Base-by-base conservation (phyloP, 805 yeast species). In the Candida nitratophila region DNA sequence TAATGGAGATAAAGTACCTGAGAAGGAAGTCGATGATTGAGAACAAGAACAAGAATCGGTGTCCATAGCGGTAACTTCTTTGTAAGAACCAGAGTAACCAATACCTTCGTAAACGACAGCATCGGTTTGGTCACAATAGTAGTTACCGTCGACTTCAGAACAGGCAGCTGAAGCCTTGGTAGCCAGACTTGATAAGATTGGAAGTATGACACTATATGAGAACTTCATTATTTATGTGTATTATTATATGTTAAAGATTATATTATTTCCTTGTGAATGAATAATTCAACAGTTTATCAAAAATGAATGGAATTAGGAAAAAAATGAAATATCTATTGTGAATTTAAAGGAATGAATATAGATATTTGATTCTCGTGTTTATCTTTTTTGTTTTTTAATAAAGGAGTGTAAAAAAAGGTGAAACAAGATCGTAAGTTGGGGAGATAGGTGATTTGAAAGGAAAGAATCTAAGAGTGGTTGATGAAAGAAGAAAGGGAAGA, bases 21-120 rank as follows among this genome's bases (percentile, higher is more conserved):
- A 71, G 72, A 88, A 84, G 9, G 81, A 58, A 34, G 56, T 52
- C 20, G 79, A 45, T 41, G 69, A 55, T 50, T 79, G 81, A n/a
- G 83, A 57, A 72, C 97, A 90, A 31, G 70, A 45, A 62, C 97
- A 89, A 12, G 82, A 56, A 47, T 66, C 14, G 46, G 57, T 63
- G 46, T 64, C 67, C 95, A 93, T 90, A 57, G 63, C 53, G 51
- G 90, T 83, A 53, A 93, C 89, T 53, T 84, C 90, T 5, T 47
- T 33, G 52, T 64, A 93, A 20, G 89, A 68, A 53, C 97, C 96
- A 20, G 93, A 76, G 65, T 74, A 87, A 31, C 98, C 98, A 46
- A 93, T 76, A 53, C 80, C 79, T 39, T 71, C 51, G 72, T 85
- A 64, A 17, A 47, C 46, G 44, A 64, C 45, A 49, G 86, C 90